Conservation (phyloP, 257 asterid genomes). For the Leptodermis oblonga region DNA sequence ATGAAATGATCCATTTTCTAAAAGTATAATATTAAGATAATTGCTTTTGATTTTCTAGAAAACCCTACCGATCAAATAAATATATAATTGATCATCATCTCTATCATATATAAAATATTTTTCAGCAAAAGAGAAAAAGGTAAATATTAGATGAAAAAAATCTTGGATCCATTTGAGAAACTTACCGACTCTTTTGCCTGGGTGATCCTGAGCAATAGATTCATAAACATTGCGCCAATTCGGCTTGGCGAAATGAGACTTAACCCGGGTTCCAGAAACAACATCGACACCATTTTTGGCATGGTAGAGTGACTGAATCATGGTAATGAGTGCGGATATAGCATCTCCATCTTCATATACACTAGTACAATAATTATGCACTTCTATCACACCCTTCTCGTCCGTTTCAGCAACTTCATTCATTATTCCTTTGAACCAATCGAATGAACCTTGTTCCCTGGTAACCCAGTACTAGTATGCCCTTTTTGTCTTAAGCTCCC, state of each 20-base stretch:
- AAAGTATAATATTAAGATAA: too few species aligned
- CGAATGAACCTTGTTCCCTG: constrained; percentile 83
- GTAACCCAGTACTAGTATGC: constrained; percentile 93
- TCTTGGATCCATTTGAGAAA: too few species aligned
- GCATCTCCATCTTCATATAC: constrained; percentile 91
- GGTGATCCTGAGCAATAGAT: constrained; percentile 64
- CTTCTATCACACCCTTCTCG: constrained; percentile 61
- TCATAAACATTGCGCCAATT: constrained; percentile 76
- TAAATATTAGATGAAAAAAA: too few species aligned
- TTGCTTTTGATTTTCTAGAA: too few species aligned
- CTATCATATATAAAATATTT: too few species aligned
- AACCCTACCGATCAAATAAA: too few species aligned
- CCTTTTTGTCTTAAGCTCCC: constrained; percentile 53
- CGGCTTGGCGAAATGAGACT: constrained; percentile 89
- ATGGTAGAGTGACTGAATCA: constrained; percentile 79
- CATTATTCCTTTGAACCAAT: constrained; percentile 91
- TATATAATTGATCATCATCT: too few species aligned
- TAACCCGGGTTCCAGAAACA: constrained; percentile 80
- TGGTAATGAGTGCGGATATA: constrained; percentile 74
- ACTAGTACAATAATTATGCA: constrained; percentile 90
- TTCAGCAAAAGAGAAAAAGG: neutral
- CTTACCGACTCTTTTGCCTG: constrained; percentile 60
- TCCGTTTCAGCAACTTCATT: constrained; percentile 81
- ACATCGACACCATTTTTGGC: constrained; percentile 84
- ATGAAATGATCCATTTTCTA: neutral